Percentiles rank a stretch among this genome's conserved stretches.
Evolutionary conservation across 345 rosid species (phyloP).

Genomic region (Microthlaspi erraticum): DNA sequence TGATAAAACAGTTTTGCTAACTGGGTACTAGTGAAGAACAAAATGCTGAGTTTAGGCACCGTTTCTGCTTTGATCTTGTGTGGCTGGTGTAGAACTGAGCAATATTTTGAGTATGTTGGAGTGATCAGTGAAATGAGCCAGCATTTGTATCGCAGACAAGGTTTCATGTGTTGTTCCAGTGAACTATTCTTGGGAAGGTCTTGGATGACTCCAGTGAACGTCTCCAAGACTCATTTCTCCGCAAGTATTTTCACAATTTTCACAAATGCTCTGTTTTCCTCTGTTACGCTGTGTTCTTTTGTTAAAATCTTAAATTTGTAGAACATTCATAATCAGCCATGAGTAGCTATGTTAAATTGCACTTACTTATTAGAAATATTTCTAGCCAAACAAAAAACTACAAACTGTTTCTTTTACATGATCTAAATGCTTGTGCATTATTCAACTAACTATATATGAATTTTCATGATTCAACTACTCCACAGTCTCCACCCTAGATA

Average conservation of each 20-base stretch:
- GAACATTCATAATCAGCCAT: background rate
- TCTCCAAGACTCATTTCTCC: conserved; percentile 43
- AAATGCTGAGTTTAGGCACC: background rate
- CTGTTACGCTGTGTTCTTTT: background rate
- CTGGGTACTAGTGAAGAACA: background rate
- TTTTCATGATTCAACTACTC: conserved; percentile 37
- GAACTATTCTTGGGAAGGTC: conserved; percentile 51
- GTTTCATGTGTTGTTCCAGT: conserved; percentile 56
- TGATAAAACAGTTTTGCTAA: conserved; percentile 4
- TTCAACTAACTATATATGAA: background rate
- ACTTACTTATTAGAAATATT: background rate
- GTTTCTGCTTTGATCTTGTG: conserved; percentile 1
- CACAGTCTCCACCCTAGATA: background rate
- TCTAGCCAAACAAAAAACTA: background rate
- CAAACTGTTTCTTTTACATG: background rate
- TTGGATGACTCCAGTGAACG: conserved; percentile 47
- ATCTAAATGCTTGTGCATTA: background rate
- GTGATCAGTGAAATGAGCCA: background rate
- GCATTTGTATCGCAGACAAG: background rate
- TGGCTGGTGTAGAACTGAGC: conserved; percentile 1
- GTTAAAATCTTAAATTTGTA: background rate
- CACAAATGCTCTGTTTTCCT: background rate
- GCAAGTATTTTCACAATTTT: conserved; percentile 33
- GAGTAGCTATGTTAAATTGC: background rate
- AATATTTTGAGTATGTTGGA: conserved; percentile 17